A percentile compares a stretch with the other conserved stretches of the same genome.
These are phyloP conservation scores for Avena sativa DNA, from an alignment of 176 grass and related monocot species.

Conservation along the genomic window DNA sequence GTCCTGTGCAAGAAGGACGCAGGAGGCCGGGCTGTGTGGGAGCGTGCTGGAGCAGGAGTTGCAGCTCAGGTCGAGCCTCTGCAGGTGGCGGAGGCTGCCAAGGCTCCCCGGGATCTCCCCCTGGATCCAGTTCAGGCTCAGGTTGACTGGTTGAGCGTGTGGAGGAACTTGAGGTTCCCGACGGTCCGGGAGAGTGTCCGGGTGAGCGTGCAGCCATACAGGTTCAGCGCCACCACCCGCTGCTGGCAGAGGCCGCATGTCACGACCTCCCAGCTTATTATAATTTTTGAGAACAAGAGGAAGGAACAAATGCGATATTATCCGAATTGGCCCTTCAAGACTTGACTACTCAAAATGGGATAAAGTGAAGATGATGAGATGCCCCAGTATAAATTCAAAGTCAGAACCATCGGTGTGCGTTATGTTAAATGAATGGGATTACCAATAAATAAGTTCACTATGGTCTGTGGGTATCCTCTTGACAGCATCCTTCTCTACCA, in stretches of 20 bases:
- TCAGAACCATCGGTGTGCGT: slow-evolving; percentile 73
- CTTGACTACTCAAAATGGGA: slow-evolving; percentile 98
- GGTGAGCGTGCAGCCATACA: neutral
- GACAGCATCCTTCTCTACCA: slow-evolving; percentile 6
- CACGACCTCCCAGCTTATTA: neutral
- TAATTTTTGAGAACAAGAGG: no score
- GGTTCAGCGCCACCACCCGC: neutral
- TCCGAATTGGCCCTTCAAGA: slow-evolving; percentile 58
- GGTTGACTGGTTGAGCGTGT: neutral
- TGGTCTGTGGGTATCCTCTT: slow-evolving; percentile 32
- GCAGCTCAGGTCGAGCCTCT: neutral
- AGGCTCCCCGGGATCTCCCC: neutral
- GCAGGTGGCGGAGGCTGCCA: neutral
- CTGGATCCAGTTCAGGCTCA: neutral
- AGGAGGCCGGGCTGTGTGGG: no score
- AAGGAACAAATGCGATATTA: no score
- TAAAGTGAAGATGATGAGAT: slow-evolving; percentile 65
- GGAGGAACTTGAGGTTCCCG: neutral
- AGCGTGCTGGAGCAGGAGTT: neutral
- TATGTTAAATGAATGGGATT: slow-evolving; percentile 22
- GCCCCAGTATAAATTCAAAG: slow-evolving; percentile 81
- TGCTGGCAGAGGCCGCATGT: neutral
- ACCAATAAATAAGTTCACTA: slow-evolving; percentile 7
- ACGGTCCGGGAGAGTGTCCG: neutral
- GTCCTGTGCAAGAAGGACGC: slow-evolving; percentile 48